Evolutionary conservation across 805 yeast species (phyloP).

Genomic region (Ogataea ramenticola): DNA sequence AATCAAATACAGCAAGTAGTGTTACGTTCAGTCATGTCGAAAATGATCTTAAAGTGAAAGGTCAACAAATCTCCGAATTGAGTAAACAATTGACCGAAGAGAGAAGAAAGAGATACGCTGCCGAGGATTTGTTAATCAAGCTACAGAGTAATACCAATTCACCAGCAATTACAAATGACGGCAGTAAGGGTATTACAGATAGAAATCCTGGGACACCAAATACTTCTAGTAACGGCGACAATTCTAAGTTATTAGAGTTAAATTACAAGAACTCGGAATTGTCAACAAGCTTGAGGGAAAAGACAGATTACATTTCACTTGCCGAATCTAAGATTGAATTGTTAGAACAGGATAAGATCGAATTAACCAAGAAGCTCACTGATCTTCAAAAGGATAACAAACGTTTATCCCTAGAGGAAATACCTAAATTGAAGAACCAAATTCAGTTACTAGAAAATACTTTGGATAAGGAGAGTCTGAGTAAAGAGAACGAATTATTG

Average conservation of each 20-base stretch:
- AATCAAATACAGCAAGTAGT: background rate
- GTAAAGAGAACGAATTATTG: constrained; percentile 21
- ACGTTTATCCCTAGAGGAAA: constrained; percentile 31
- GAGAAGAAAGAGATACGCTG: constrained; percentile 55
- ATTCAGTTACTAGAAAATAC: constrained; percentile 26
- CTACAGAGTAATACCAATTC: constrained; percentile 28
- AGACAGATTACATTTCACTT: constrained; percentile 41
- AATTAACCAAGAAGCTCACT: constrained; percentile 32
- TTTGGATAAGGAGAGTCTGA: background rate
- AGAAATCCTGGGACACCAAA: too few relatives aligned
- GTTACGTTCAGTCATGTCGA: background rate
- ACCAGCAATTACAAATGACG: constrained; percentile 26
- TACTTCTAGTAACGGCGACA: constrained; percentile 27
- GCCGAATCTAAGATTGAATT: constrained; percentile 39
- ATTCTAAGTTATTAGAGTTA: constrained; percentile 45
- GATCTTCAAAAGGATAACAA: constrained; percentile 33
- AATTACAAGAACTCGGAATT: constrained; percentile 50
- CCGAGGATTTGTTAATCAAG: constrained; percentile 62
- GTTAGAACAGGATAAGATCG: constrained; percentile 27
- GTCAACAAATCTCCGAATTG: constrained; percentile 41
- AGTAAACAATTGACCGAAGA: constrained; percentile 56
- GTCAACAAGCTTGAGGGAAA: constrained; percentile 36
- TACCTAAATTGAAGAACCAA: constrained; percentile 41
- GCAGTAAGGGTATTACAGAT: too few relatives aligned
- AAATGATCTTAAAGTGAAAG: constrained; percentile 11